Percentiles rank a stretch among this genome's conserved stretches.
These are phyloP conservation scores for Striga asiatica DNA, from an alignment of 257 asterid species.

Conservation along the genomic window DNA sequence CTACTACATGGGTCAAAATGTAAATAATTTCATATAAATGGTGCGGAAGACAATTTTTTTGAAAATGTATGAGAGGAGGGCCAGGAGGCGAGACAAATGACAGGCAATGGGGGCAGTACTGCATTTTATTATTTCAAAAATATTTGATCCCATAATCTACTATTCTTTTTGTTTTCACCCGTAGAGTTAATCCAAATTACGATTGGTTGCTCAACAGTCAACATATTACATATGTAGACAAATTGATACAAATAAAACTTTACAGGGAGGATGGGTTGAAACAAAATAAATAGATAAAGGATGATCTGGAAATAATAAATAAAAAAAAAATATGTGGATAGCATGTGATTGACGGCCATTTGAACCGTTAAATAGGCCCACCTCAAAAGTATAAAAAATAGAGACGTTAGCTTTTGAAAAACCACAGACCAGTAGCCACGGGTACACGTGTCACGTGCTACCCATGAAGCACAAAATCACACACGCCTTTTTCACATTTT, in stretches of 20 bases:
- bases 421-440: not conserved
- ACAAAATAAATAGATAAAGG: not conserved
- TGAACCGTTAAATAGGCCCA: constrained; percentile 19
- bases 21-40: not conserved
- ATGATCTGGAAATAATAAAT: not conserved
- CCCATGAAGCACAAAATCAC: not conserved
- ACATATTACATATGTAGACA: too few relatives aligned
- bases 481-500: not conserved
- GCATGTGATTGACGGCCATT: constrained; percentile 22
- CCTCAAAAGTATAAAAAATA: constrained; percentile 22
- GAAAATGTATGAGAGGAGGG: constrained; percentile 14
- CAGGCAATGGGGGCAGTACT: constrained; percentile 19
- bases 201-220: too few relatives aligned
- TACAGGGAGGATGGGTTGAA: not conserved
- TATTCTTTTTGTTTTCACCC: too few relatives aligned
- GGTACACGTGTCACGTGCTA: constrained; percentile 22
- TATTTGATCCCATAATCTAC: not conserved
- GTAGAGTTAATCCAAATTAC: too few relatives aligned
- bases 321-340: constrained; percentile 16
- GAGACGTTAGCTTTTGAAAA: constrained; percentile 20
- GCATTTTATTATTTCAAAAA: constrained; percentile 12
- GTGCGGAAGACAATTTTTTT: not conserved
- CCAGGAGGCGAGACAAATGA: constrained; percentile 16
- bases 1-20: not conserved
- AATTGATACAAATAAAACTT: too few relatives aligned